Evolutionary conservation across 176 grass and related monocot species (phyloP), one percentile per base, ranked within the genome.

Genomic region (Aegilops speltoides): DNA sequence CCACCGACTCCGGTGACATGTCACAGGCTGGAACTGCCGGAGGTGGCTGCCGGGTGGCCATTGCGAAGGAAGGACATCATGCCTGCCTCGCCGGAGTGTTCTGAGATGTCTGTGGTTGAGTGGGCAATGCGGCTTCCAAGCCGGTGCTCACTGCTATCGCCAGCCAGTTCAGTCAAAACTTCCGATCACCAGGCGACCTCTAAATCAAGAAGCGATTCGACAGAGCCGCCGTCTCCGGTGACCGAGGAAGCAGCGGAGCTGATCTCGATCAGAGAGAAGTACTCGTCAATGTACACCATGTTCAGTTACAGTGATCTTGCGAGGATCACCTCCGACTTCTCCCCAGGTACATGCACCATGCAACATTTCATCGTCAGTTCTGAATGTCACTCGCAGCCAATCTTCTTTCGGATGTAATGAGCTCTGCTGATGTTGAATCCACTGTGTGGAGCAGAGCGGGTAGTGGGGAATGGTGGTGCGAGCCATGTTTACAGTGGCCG

Each of bases 81-180:
- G 6, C 63, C 62, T 3, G 6, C 83, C 76, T 25, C 69, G 32
- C 46, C 74, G 16, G 89, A 98, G 24, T 67, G 70, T 70, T 88
- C 88, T 0, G 85, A 91, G 46, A 41, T 95, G 0, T 95, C 96
- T 1, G 96, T 95, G 33, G 96, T 91, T 10, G 84, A 94, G 71
- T 98, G 96, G 96, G 90, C 96, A 56, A 95, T 98, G 96, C 88
- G 78, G 76, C 96, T 98, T 12, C 96, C 93, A 1, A 73, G 61
- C 41, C 90, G 96, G 50, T 91, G 82, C 5, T 80, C 89, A 0
- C 41, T 76, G 13, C 69, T 73, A 9, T 82, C 83, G 6, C 62
- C 90, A 36, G 36, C 68, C 19, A 59, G 29, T 57, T 34, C 64
- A 24, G 11, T 25, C 28, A 20, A 80, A 10, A 5, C 36, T 8